Percentiles rank a stretch among this genome's conserved stretches.
phyloP scores from a whole-genome alignment of 2,329 filamentous ascomycete species.

The Grosmannia serpens region DNA sequence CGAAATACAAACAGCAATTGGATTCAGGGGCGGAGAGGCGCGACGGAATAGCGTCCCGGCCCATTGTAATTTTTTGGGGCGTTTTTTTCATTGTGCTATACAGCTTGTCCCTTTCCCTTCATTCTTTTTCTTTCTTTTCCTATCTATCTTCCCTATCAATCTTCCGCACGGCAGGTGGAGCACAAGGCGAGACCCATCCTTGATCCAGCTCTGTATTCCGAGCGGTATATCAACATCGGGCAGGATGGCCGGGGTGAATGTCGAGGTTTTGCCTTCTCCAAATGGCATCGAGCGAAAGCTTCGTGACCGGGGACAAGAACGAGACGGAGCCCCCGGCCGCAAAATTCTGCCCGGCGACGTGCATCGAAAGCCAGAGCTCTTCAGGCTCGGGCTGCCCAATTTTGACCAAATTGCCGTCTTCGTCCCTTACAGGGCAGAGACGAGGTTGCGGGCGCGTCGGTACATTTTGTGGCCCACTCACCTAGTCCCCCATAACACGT shows the following conservation, averaged over 20 bases:
- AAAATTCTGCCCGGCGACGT: background rate
- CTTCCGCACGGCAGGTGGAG: conserved; percentile 61
- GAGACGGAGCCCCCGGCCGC: background rate
- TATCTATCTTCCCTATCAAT: background rate
- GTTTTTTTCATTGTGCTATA: background rate
- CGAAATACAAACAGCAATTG: background rate
- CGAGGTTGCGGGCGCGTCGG: conserved; percentile 15
- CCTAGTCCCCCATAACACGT: background rate
- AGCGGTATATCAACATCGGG: conserved; percentile 45
- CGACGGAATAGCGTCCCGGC: background rate
- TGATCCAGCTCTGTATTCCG: conserved; percentile 63
- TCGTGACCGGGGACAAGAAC: background rate
- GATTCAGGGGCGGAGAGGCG: background rate
- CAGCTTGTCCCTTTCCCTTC: conserved; percentile 5
- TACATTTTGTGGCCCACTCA: conserved; percentile 12
- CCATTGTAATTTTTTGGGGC: background rate
- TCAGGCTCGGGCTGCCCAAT: background rate
- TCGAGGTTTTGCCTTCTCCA: background rate
- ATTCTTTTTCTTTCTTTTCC: conserved; percentile 5
- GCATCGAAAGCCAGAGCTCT: background rate
- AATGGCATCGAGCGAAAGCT: background rate
- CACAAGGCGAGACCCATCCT: conserved; percentile 65
- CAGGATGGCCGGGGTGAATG: conserved; percentile 4
- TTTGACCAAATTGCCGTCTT: conserved; percentile 2
- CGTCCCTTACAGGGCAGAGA: conserved; percentile 4